phyloP scores from a whole-genome alignment of 2,329 filamentous ascomycete genomes.

The Fusarium lateritium region DNA sequence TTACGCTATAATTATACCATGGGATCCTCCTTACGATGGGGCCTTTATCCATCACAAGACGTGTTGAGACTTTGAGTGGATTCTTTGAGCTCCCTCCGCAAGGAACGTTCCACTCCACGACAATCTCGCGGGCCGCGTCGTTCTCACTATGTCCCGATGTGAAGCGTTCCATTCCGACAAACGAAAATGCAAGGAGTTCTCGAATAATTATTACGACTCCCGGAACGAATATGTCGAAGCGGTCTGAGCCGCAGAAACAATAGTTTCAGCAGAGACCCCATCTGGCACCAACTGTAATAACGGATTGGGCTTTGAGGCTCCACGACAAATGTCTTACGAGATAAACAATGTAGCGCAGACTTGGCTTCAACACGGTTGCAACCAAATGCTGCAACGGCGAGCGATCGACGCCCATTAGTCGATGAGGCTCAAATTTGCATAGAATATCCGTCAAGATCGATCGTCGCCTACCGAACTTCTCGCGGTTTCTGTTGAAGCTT shows the following conservation, averaged over 20 bases:
- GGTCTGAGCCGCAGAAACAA: conserved; percentile 28
- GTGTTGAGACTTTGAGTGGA: conserved; percentile 41
- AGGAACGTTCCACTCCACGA: conserved; percentile 37
- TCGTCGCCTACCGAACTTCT: conserved; percentile 16
- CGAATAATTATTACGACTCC: conserved; percentile 15
- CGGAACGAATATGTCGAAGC: conserved; percentile 26
- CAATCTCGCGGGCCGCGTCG: conserved; percentile 28
- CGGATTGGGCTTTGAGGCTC: conserved; percentile 28
- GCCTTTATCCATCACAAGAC: conserved; percentile 44
- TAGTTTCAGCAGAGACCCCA: conserved; percentile 15
- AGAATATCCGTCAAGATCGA: conserved; percentile 35
- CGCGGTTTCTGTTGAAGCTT: conserved; percentile 1
- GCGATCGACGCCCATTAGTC: conserved; percentile 22
- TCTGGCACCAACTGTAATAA: conserved; percentile 34
- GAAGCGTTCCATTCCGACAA: conserved; percentile 41
- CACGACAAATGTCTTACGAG: conserved; percentile 11
- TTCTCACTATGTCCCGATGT: conserved; percentile 27
- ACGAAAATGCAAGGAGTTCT: conserved; percentile 24
- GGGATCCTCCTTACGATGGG: conserved; percentile 42
- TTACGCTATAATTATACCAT: conserved; percentile 51
- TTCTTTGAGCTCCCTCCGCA: conserved; percentile 26
- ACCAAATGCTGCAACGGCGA: conserved; percentile 15
- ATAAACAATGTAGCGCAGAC: conserved; percentile 13
- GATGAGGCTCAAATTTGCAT: conserved; percentile 40
- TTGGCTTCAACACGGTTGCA: conserved; percentile 40